These are phyloP conservation scores for Adansonia digitata DNA, from an alignment of 345 rosid species.

Conservation along the genomic window DNA sequence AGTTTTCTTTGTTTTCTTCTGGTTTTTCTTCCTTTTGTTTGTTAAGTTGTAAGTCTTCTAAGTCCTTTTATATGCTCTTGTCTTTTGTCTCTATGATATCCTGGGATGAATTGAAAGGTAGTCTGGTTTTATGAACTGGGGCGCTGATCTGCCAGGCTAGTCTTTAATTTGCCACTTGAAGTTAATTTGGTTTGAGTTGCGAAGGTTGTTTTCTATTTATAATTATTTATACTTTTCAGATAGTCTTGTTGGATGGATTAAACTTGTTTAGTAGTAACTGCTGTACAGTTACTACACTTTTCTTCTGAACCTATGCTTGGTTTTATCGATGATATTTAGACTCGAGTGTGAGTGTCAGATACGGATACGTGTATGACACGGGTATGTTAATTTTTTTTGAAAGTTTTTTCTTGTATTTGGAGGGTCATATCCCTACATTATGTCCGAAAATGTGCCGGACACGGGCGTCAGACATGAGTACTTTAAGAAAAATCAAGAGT, in stretches of 20 bases:
- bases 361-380: no score
- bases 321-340: not conserved
- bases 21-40: not conserved
- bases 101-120: not conserved
- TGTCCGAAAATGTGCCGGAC: no score
- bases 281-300: not conserved
- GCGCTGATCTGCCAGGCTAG: not conserved
- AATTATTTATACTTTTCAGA: not conserved
- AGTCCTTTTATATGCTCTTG: not conserved
- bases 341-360: no score
- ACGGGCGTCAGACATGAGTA: no score
- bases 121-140: not conserved
- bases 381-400: no score
- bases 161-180: not conserved
- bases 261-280: not conserved
- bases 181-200: not conserved
- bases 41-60: constrained; percentile 13
- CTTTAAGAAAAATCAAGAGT: no score
- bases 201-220: not conserved
- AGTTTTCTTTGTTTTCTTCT: not conserved
- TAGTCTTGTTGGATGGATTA: not conserved
- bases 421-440: no score
- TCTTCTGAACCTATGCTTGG: not conserved
- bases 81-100: not conserved
- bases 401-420: no score